Conservation (phyloP, 2,329 filamentous ascomycete species). For the Cladosporium sp. region DNA sequence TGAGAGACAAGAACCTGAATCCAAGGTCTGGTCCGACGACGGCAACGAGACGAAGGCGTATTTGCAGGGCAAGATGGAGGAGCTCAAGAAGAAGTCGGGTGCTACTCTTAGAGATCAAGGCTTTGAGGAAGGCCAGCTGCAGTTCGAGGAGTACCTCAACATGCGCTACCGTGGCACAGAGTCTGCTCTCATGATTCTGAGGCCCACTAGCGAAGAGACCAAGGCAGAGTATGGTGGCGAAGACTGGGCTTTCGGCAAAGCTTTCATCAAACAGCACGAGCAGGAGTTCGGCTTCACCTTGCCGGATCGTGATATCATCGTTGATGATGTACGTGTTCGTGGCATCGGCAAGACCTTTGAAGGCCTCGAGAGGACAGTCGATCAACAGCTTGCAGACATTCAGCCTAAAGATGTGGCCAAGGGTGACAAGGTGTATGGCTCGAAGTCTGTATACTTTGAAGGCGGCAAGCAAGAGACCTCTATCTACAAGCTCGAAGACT, state of each 20-base stretch:
- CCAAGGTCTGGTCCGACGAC: conserved; percentile 55
- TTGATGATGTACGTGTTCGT: conserved; percentile 83
- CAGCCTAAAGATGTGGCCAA: conserved; percentile 54
- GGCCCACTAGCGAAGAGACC: conserved; percentile 61
- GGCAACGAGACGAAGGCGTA: conserved; percentile 55
- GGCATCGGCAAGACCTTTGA: conserved; percentile 87
- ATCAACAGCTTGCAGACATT: conserved; percentile 72
- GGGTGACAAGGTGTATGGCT: conserved; percentile 62
- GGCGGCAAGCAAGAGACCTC: conserved; percentile 72
- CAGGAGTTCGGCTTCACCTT: conserved; percentile 93
- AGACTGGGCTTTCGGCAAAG: conserved; percentile 77
- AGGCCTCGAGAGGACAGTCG: conserved; percentile 74
- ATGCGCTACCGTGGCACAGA: conserved; percentile 90
- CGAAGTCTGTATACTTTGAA: conserved; percentile 75
- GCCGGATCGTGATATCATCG: conserved; percentile 77
- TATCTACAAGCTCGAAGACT: conserved; percentile 74
- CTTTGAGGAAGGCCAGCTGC: conserved; percentile 68
- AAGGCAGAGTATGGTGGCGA: conserved; percentile 58
- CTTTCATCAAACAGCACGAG: conserved; percentile 81
- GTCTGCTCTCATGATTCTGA: conserved; percentile 84
- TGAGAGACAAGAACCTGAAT: conserved; percentile 76
- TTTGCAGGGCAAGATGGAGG: conserved; percentile 69
- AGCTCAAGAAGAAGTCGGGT: conserved; percentile 71
- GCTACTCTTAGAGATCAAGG: conserved; percentile 69
- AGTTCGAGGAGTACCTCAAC: conserved; percentile 89